Conservation (phyloP, 176 grass and related monocot genomes). For the Hyparrhenia diplandra region DNA sequence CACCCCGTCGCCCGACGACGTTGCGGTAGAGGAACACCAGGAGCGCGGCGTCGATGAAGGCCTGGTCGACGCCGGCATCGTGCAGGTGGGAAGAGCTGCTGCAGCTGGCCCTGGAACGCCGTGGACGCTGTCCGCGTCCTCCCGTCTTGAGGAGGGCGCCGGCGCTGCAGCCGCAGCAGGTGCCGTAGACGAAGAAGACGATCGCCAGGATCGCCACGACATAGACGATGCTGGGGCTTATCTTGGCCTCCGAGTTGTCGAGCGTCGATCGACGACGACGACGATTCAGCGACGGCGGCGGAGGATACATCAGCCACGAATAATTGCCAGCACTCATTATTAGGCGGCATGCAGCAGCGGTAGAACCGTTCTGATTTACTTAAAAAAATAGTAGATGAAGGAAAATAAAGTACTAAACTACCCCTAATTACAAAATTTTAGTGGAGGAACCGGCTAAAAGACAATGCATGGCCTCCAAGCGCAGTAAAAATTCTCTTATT, state of each 20-base stretch:
- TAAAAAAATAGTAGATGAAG: too few species aligned
- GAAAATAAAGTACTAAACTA: too few species aligned
- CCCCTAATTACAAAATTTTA: too few species aligned
- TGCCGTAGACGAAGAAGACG: conserved; percentile 91
- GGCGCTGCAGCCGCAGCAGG: conserved; percentile 37
- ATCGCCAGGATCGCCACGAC: conserved; percentile 62
- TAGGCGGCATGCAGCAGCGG: too few species aligned
- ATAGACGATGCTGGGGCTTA: conserved; percentile 73
- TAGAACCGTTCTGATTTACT: too few species aligned
- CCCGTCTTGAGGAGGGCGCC: conserved; percentile 15
- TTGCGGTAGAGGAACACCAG: conserved; percentile 76
- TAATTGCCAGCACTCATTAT: conserved; percentile 22
- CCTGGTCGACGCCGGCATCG: conserved; percentile 88
- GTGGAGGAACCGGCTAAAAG: too few species aligned
- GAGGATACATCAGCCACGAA: conserved; percentile 2
- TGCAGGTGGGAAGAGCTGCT: conserved; percentile 96
- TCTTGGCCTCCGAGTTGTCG: conserved; percentile 47
- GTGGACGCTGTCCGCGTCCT: conserved; percentile 49
- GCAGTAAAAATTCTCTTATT: too few species aligned
- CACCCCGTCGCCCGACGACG: conserved; percentile 42
- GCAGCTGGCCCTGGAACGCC: conserved; percentile 83
- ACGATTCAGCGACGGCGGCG: neutral
- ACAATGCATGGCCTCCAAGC: too few species aligned
- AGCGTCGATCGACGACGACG: conserved; percentile 5
- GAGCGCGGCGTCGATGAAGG: conserved; percentile 89